phyloP scores from a whole-genome alignment of 2,329 filamentous ascomycete genomes.

The Cadophora luteo-olivacea region DNA sequence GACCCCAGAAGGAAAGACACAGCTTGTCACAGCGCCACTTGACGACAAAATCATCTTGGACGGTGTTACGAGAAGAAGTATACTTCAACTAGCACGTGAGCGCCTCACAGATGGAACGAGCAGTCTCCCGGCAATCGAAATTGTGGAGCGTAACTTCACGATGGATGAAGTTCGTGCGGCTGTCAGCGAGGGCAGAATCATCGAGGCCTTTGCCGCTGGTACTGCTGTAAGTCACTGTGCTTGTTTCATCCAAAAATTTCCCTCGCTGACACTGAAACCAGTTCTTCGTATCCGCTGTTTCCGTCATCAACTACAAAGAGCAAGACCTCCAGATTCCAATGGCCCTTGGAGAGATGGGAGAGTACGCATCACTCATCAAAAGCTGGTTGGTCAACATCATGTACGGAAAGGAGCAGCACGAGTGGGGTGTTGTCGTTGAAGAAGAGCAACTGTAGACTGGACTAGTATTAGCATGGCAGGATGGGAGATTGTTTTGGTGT shows the following conservation, averaged over 20 bases:
- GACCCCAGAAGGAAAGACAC: conserved; percentile 64
- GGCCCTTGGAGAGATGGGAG: conserved; percentile 58
- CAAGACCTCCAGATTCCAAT: conserved; percentile 68
- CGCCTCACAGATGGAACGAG: conserved; percentile 55
- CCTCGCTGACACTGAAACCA: conserved; percentile 43
- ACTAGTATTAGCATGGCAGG: neutral
- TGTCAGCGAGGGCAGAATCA: conserved; percentile 72
- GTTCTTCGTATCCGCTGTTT: conserved; percentile 76
- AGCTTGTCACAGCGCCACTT: conserved; percentile 84
- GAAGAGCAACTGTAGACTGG: conserved; percentile 48
- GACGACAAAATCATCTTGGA: conserved; percentile 85
- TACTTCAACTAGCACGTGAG: conserved; percentile 74
- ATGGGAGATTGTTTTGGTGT: neutral
- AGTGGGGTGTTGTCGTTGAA: conserved; percentile 72
- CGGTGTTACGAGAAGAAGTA: conserved; percentile 84
- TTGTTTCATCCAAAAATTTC: neutral
- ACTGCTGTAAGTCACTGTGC: conserved; percentile 71
- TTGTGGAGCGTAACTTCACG: conserved; percentile 83
- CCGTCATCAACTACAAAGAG: conserved; percentile 71
- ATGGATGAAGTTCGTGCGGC: conserved; percentile 81
- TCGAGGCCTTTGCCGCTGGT: conserved; percentile 87
- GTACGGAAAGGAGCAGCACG: conserved; percentile 70
- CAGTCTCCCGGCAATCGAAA: conserved; percentile 60
- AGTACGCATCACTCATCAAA: conserved; percentile 69
- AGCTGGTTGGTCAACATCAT: conserved; percentile 74